A percentile compares a stretch with the other conserved stretches of the same genome.
Evolutionary conservation across 805 yeast genomes (phyloP).

Genomic region (Suhomyces xylopsoci): DNA sequence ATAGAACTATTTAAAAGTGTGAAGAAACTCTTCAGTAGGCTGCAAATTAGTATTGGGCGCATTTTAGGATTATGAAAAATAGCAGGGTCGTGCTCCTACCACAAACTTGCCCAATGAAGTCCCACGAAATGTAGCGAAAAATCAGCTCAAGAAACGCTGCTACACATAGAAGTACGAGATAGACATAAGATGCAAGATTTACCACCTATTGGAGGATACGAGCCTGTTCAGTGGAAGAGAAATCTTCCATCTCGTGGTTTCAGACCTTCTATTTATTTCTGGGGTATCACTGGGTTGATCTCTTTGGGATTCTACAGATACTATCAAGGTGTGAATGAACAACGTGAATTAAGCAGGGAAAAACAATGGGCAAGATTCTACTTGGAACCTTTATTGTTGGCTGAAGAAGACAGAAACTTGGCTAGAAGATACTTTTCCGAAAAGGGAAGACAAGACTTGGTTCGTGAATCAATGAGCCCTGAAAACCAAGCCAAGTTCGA

Average conservation of each 20-base stretch:
- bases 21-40: not conserved
- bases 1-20: not conserved
- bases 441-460: constrained; percentile 61
- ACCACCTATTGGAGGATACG: constrained; percentile 86
- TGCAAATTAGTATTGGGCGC: not conserved
- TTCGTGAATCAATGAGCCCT: constrained; percentile 40
- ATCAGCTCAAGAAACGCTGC: not conserved
- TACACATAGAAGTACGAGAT: not conserved
- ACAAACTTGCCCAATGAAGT: constrained; percentile 7
- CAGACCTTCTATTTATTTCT: constrained; percentile 70
- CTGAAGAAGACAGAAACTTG: constrained; percentile 77
- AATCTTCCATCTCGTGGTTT: constrained; percentile 83
- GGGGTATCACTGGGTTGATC: constrained; percentile 59
- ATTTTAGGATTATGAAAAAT: not conserved
- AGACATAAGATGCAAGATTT: constrained; percentile 58
- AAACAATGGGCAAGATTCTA: constrained; percentile 73
- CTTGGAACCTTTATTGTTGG: constrained; percentile 69
- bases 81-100: constrained; percentile 4
- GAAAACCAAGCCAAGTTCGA: constrained; percentile 40
- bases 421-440: constrained; percentile 69
- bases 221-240: constrained; percentile 85
- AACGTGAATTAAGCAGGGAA: constrained; percentile 72
- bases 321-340: constrained; percentile 68
- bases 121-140: constrained; percentile 4
- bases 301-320: constrained; percentile 70